Conservation (phyloP, 2,329 filamentous ascomycete species). For the Penicillium sp. region DNA sequence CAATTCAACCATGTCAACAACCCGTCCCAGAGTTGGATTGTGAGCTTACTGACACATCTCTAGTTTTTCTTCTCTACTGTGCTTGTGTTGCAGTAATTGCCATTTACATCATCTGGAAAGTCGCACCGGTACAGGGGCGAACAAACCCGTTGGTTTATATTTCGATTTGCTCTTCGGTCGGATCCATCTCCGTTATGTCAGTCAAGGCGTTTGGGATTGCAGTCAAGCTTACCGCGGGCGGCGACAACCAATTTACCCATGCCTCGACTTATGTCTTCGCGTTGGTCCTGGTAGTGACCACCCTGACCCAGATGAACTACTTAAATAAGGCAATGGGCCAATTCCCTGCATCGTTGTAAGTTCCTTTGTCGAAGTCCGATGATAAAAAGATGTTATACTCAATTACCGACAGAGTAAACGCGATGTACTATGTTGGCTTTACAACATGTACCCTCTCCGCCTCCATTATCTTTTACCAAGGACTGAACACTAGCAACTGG, state of each 20-base stretch:
- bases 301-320: constrained; percentile 99
- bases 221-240: constrained; percentile 86
- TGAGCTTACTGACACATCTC: background rate
- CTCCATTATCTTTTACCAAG: constrained; percentile 92
- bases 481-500: constrained; percentile 90
- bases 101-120: constrained; percentile 90
- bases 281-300: constrained; percentile 88
- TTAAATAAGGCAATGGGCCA: constrained; percentile 98
- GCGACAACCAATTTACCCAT: constrained; percentile 92
- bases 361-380: constrained; percentile 15
- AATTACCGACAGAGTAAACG: constrained; percentile 69
- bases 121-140: constrained; percentile 86
- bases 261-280: constrained; percentile 93
- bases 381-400: background rate
- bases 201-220: constrained; percentile 98
- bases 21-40: no score
- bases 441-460: constrained; percentile 91
- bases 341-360: constrained; percentile 95
- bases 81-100: constrained; percentile 77
- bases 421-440: constrained; percentile 95
- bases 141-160: constrained; percentile 95
- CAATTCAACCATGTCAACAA: constrained; percentile 73
- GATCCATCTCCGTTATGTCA: constrained; percentile 97
- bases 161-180: constrained; percentile 95
- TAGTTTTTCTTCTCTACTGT: constrained; percentile 92